A percentile compares a stretch with the other conserved stretches of the same genome.
phyloP scores from a whole-genome alignment of 2,329 filamentous ascomycete species.

The Epichloe typhina region DNA sequence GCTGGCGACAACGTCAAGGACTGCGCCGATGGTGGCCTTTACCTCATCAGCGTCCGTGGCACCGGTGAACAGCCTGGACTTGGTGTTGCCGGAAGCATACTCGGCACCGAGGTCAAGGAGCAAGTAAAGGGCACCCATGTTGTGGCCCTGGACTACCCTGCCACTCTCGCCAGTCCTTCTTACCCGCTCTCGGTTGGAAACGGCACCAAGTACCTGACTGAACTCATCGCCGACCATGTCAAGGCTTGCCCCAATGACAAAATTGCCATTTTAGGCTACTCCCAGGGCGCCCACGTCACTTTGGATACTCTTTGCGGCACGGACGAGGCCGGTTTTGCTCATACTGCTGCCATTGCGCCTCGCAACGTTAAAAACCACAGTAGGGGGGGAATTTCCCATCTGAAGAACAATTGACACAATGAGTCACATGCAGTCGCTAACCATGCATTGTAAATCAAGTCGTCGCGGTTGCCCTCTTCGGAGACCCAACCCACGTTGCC shows the following conservation, averaged over 20 bases:
- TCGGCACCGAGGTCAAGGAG: constrained; percentile 18
- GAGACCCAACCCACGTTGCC: constrained; percentile 27
- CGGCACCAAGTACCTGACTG: constrained; percentile 19
- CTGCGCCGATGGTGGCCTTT: constrained; percentile 25
- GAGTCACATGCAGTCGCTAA: not conserved
- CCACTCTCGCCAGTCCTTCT: constrained; percentile 16
- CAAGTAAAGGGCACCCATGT: constrained; percentile 22
- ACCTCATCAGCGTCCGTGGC: constrained; percentile 28
- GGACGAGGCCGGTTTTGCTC: constrained; percentile 15
- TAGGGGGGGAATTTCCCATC: constrained; percentile 6
- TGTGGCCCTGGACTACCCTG: constrained; percentile 25
- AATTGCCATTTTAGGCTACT: constrained; percentile 28
- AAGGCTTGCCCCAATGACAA: constrained; percentile 24
- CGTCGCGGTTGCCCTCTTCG: constrained; percentile 26
- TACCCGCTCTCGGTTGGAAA: constrained; percentile 23
- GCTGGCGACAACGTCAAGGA: constrained; percentile 12
- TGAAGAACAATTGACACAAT: too few relatives aligned
- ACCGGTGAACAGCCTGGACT: constrained; percentile 21
- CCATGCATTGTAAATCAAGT: constrained; percentile 14
- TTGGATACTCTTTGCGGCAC: constrained; percentile 26
- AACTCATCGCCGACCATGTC: constrained; percentile 19
- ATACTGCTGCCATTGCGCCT: constrained; percentile 13
- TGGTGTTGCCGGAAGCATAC: constrained; percentile 20
- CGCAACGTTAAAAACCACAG: constrained; percentile 20
- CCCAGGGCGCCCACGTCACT: constrained; percentile 28